Base-by-base conservation (phyloP, 176 grass and related monocot genomes). In the Alloteropsis semialata region DNA sequence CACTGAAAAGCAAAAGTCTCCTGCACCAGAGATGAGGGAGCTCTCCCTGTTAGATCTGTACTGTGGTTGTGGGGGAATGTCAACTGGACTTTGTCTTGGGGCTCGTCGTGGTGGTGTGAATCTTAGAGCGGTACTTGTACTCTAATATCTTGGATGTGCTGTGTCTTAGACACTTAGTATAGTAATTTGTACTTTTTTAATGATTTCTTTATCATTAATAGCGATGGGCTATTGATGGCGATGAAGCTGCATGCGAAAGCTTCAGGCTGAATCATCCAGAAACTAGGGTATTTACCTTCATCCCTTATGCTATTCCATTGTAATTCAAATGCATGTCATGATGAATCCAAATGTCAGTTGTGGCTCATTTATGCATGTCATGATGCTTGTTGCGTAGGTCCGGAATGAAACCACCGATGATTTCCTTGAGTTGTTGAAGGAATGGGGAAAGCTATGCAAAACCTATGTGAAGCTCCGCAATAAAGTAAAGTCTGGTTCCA, bases 41-140 rank as follows among this genome's bases (percentile, higher is more conserved):
- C 84, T 98, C 55, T 65, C 81, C 86, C 76, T 98, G 63, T 90
- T 98, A 87, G 96, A 98, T 85, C 77, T 98, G 1, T 98, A 91
- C 74, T 93, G 86, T 83, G 96, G 92, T 75, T 98, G 90, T 82
- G 96, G 92, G 62, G 96, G 96, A 81, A 95, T 98, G 96, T 98
- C 96, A 82, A 95, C 87, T 91, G 90, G 96, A 56, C 96, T 98
- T 90, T 89, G 83, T 83, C 69, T 91, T 81, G 92, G 96, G 39
- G 92, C 96, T 93, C 75, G 28, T 56, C 39, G 50, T 72, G 96
- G 90, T 49, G 87, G 84, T 80, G 82, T 91, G 69, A 95, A 91
- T 86, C 92, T 98, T 86, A 80, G 79, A 29, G 80, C 90, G 79
- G 96, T 92, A 95, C 41, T 88, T 91, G 39, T 41, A 48, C 28